These are phyloP conservation scores for Cercis canadensis DNA, from an alignment of 306 rosid genomes.

Conservation along the genomic window DNA sequence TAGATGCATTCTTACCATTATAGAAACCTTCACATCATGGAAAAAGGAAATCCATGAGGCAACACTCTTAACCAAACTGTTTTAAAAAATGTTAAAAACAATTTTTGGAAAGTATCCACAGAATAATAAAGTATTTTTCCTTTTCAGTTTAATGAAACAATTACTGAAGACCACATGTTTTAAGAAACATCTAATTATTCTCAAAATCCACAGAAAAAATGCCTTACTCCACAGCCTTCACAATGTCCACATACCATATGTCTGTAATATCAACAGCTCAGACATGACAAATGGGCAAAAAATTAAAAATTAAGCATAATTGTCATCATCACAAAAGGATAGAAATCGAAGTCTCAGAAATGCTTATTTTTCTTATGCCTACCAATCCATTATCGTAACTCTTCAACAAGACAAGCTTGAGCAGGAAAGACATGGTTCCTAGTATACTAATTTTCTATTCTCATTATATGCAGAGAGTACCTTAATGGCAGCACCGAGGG, in stretches of 20 bases:
- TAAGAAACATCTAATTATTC: slow-evolving; percentile 9
- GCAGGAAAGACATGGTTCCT: neutral
- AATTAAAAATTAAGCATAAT: too few species aligned
- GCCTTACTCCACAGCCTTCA: slow-evolving; percentile 11
- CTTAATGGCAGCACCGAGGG: slow-evolving; percentile 91
- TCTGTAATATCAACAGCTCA: too few species aligned
- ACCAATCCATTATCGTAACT: neutral
- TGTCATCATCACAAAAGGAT: too few species aligned
- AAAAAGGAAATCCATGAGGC: slow-evolving; percentile 21
- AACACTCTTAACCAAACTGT: slow-evolving; percentile 13
- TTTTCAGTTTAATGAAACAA: slow-evolving; percentile 19
- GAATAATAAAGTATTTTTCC: neutral
- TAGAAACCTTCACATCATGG: slow-evolving; percentile 12
- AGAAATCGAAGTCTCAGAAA: neutral
- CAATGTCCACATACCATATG: neutral
- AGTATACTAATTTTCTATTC: neutral
- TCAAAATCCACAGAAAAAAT: too few species aligned
- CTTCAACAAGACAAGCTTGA: neutral
- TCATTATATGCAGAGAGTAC: too few species aligned
- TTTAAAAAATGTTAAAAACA: too few species aligned
- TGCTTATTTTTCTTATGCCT: slow-evolving; percentile 8
- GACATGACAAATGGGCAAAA: too few species aligned
- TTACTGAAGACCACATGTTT: neutral
- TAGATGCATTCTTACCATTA: slow-evolving; percentile 6
- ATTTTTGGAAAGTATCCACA: slow-evolving; percentile 20